A percentile compares a stretch with the other conserved stretches of the same genome.
Conservation (phyloP, 2,329 filamentous ascomycete genomes). For the Fusarium tanahbumbuense region DNA sequence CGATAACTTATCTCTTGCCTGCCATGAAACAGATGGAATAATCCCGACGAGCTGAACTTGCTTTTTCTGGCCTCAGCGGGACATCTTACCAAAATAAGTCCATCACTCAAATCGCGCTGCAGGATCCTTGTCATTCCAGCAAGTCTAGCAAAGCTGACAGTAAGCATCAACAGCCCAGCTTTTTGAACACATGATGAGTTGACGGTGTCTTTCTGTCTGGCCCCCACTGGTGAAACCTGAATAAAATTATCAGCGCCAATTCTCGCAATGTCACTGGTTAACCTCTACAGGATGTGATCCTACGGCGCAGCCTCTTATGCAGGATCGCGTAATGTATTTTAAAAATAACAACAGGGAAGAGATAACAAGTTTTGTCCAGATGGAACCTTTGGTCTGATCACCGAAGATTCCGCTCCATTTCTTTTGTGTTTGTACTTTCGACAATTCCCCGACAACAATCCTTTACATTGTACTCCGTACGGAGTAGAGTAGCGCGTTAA, state of each 20-base stretch:
- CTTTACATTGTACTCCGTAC: too few relatives aligned
- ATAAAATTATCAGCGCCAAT: not conserved
- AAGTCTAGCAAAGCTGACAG: not conserved
- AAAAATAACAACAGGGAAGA: not conserved
- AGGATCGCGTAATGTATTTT: not conserved
- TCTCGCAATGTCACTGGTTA: not conserved
- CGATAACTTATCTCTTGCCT: not conserved
- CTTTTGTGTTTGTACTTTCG: not conserved
- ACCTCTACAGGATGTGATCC: not conserved
- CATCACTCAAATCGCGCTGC: not conserved
- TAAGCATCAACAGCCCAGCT: not conserved
- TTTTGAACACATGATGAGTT: rapidly evolving
- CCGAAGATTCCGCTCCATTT: not conserved
- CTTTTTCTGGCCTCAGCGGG: not conserved
- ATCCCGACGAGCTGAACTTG: not conserved
- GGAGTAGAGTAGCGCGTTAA: not conserved
- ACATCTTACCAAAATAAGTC: not conserved
- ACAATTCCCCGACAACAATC: not conserved
- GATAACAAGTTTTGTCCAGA: not conserved
- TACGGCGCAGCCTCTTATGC: not conserved
- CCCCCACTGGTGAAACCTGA: not conserved
- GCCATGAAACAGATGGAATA: not conserved
- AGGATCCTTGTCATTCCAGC: not conserved
- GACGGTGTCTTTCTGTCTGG: not conserved
- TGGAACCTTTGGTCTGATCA: not conserved